Percentiles rank a stretch among this genome's conserved stretches.
These are phyloP conservation scores for Saccharomyces paradoxus DNA, from an alignment of 805 yeast species.

Conservation along the genomic window DNA sequence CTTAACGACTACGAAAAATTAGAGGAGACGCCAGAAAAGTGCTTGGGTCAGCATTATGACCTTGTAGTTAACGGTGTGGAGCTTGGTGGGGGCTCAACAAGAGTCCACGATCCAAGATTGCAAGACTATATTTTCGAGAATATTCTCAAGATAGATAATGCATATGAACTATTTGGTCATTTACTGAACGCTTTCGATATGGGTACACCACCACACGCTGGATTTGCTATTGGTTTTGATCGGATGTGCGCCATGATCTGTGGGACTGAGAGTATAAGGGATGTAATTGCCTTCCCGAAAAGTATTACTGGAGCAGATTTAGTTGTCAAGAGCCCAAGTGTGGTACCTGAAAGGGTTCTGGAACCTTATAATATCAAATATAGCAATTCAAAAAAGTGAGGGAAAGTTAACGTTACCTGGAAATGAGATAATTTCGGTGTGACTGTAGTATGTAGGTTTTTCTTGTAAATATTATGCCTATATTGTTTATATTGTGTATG, in stretches of 20 bases:
- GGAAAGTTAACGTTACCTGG: background rate
- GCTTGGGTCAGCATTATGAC: slow-evolving; percentile 89
- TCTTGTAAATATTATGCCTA: background rate
- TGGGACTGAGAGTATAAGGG: slow-evolving; percentile 73
- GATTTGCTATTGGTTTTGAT: slow-evolving; percentile 92
- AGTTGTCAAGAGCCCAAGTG: slow-evolving; percentile 79
- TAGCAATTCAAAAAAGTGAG: slow-evolving; percentile 1
- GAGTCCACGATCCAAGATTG: slow-evolving; percentile 78
- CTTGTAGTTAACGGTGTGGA: slow-evolving; percentile 90
- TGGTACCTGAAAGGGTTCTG: slow-evolving; percentile 44
- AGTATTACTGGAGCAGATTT: slow-evolving; percentile 81
- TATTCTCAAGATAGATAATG: slow-evolving; percentile 51
- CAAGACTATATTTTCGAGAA: slow-evolving; percentile 66
- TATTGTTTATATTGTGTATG: background rate
- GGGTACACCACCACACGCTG: slow-evolving; percentile 99
- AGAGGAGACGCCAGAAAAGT: slow-evolving; percentile 45
- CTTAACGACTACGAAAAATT: slow-evolving; percentile 56
- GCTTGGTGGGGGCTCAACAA: slow-evolving; percentile 93
- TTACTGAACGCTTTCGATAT: slow-evolving; percentile 67
- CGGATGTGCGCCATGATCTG: slow-evolving; percentile 83
- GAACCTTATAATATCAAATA: slow-evolving; percentile 43
- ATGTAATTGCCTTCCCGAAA: slow-evolving; percentile 94
- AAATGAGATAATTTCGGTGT: background rate
- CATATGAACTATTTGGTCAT: slow-evolving; percentile 73
- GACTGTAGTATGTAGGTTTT: background rate